These are phyloP conservation scores for Pichia sp. DNA, from an alignment of 1,139 yeast genomes.

Conservation along the genomic window DNA sequence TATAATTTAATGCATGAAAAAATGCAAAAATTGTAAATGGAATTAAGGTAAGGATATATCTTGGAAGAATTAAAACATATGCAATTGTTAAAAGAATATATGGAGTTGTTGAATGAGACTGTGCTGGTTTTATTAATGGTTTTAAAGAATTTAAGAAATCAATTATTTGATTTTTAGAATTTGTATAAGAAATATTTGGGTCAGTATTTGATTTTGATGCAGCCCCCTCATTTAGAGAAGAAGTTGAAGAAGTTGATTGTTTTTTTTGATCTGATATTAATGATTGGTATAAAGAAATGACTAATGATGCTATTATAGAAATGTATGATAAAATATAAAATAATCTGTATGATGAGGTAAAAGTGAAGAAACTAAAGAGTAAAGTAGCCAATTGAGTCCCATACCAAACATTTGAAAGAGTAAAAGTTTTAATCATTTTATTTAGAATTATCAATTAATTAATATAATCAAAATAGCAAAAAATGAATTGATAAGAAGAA, in stretches of 20 bases:
- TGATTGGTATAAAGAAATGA: constrained; percentile 63
- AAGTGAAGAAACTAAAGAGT: constrained; percentile 45
- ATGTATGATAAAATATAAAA: constrained; percentile 59
- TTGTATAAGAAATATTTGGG: not conserved
- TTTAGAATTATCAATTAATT: not conserved
- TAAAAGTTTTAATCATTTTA: constrained; percentile 27
- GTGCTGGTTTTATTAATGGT: constrained; percentile 39
- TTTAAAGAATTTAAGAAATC: constrained; percentile 50
- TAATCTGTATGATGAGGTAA: constrained; percentile 41
- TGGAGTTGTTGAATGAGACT: constrained; percentile 59
- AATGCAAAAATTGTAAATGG: constrained; percentile 67
- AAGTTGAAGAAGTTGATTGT: not conserved
- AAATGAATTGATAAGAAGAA: too few relatives aligned
- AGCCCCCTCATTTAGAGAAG: not conserved
- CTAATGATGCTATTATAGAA: constrained; percentile 69
- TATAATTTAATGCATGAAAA: constrained; percentile 67
- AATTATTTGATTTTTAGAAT: constrained; percentile 51
- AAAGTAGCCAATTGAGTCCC: constrained; percentile 69
- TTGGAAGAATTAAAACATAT: constrained; percentile 52
- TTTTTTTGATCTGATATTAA: constrained; percentile 7
- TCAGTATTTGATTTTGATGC: not conserved
- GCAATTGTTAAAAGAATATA: constrained; percentile 63
- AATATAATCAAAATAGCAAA: too few relatives aligned
- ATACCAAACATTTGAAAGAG: constrained; percentile 56
- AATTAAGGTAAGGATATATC: constrained; percentile 47